Base-by-base conservation (phyloP, 441 rosid genomes). In the Iberis amara region DNA sequence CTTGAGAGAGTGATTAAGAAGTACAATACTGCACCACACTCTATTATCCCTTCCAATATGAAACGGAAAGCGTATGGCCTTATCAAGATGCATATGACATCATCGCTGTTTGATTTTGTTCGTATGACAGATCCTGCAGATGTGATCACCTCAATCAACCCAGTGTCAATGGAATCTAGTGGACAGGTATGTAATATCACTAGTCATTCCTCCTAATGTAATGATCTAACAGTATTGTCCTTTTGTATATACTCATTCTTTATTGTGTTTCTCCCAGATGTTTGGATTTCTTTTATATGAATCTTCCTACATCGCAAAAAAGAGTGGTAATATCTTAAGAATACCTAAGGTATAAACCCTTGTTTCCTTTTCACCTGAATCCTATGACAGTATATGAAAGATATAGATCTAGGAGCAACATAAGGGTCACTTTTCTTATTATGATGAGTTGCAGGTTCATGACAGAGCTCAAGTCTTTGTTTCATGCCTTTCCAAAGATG, bases 401-500 rank as follows among this genome's bases (percentile, higher is more conserved):
- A 57, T 6, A 9, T 43, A 13, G 48, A 14, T 51, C 21, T 10
- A 18, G 9, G 13, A 24, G 23, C 6, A 30, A 27, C 8, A 8
- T 28, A 11, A 54, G 13, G 36, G 27, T 31, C 27, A 56, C 6
- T 51, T 11, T 40, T 49, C 42, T 42, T 12, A 61, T 38, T n/a
- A 53, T 24, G 39, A 35, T 13, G 50, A 36, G 15, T 55, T 72
- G 61, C 73, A 88, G 98, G 91, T 88, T 49, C 91, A 85, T 74
- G 96, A 91, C 69, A 79, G 95, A 74, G 96, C 82, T 72, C 94
- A 81, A 69, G 89, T 91, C 64, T 87, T 79, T 49, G 52, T 76
- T 28, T 79, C 82, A 37, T 91, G 96, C 55, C 11, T 73, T 72
- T 72, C 76, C 26, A 65, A 30, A 57, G 74, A 58, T 57, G 65